These are phyloP conservation scores for Populus ilicifolia DNA, from an alignment of 345 rosid genomes.

Conservation along the genomic window DNA sequence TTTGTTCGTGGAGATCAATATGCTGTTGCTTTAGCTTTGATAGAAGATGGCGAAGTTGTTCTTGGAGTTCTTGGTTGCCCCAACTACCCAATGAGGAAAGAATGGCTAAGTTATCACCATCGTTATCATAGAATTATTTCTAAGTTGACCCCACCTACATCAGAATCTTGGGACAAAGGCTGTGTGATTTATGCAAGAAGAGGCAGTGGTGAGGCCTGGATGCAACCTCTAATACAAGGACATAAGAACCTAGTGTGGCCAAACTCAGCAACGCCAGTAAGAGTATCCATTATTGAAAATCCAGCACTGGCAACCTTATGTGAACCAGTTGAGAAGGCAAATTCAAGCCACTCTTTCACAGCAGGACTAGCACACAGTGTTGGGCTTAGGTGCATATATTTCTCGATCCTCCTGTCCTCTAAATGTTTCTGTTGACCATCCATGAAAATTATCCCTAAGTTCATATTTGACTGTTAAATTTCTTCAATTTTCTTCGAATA, in stretches of 20 bases:
- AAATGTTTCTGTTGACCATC: background rate
- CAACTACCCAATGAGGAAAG: conserved; percentile 53
- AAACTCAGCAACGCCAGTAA: conserved; percentile 39
- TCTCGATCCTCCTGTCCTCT: background rate
- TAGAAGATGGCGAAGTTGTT: conserved; percentile 52
- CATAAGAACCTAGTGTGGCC: conserved; percentile 39
- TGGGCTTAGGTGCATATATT: conserved; percentile 39
- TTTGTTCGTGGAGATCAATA: conserved; percentile 60
- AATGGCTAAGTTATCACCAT: conserved; percentile 52
- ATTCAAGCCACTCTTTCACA: conserved; percentile 56
- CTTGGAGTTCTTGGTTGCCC: conserved; percentile 62
- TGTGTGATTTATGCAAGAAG: conserved; percentile 45
- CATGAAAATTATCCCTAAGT: background rate
- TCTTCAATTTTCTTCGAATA: background rate
- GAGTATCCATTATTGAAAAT: conserved; percentile 41
- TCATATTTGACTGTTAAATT: background rate
- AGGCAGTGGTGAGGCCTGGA: conserved; percentile 49
- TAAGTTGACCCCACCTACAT: conserved; percentile 35
- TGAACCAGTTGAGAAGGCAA: conserved; percentile 54
- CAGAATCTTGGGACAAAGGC: conserved; percentile 54
- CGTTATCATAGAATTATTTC: conserved; percentile 54
- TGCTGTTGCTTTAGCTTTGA: conserved; percentile 49
- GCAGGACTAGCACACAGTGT: conserved; percentile 58
- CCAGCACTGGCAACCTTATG: conserved; percentile 55
- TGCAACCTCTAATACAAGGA: conserved; percentile 41